Evolutionary conservation across 169 alveolate genomes (phyloP).

Genomic region (Amoebophrya sp.): DNA sequence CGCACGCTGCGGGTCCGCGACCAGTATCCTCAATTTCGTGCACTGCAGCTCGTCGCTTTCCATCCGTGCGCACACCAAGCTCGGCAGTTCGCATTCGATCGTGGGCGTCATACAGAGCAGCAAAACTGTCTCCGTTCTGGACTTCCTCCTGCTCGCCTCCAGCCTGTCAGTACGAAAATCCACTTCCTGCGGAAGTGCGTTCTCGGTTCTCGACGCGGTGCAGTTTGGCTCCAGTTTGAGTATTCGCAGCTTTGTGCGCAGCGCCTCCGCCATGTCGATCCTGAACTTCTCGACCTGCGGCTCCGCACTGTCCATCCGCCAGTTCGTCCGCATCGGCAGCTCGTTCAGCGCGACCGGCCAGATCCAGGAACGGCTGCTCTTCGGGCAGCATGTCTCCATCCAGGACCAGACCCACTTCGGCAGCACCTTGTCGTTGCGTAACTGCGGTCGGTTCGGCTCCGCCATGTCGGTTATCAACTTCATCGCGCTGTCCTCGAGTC

Average conservation of each 20-base stretch:
- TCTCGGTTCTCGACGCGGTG: not conserved
- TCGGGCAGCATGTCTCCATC: too few species aligned
- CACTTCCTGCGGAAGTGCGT: not conserved
- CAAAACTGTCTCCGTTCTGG: not conserved
- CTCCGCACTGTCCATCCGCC: not conserved
- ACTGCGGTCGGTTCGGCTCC: constrained; percentile 2
- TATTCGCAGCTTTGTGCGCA: not conserved
- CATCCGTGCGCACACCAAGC: not conserved
- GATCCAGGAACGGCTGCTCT: too few species aligned
- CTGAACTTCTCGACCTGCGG: constrained; percentile 21
- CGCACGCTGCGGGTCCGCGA: constrained; percentile 19
- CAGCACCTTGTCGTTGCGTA: not conserved
- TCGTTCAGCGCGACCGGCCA: too few species aligned
- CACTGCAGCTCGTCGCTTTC: not conserved
- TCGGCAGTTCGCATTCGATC: constrained; percentile 8
- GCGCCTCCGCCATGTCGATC: not conserved
- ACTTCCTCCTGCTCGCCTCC: not conserved
- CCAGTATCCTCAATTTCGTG: not conserved
- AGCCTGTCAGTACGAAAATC: not conserved
- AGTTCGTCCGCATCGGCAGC: not conserved
- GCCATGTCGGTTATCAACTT: not conserved
- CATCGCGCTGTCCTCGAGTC: not conserved
- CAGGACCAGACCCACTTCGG: too few species aligned
- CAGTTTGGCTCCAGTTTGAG: constrained; percentile 28
- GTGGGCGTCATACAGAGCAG: not conserved